Evolutionary conservation across 1,139 yeast genomes (phyloP).

Genomic region (Geotrichum histeridarum): DNA sequence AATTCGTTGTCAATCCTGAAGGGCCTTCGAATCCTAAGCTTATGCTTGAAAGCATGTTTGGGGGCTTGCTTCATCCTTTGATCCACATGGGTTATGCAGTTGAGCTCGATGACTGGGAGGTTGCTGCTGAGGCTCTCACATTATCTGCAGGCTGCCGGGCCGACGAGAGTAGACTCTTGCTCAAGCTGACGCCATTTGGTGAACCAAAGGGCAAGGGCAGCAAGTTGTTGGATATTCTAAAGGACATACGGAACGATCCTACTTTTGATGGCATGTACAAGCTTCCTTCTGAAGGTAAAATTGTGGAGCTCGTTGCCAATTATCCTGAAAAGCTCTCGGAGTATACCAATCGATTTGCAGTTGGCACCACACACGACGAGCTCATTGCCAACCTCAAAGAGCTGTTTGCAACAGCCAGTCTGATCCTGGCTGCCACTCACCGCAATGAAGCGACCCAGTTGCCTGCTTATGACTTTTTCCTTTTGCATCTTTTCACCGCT

Average conservation of each 20-base stretch:
- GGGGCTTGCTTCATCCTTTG: slow-evolving; percentile 34
- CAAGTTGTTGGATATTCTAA: neutral
- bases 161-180: slow-evolving; percentile 1
- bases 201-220: slow-evolving; percentile 12
- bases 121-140: slow-evolving; percentile 35
- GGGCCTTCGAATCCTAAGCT: slow-evolving; percentile 9
- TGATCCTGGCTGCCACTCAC: slow-evolving; percentile 28
- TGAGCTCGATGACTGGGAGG: slow-evolving; percentile 31
- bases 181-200: slow-evolving; percentile 1
- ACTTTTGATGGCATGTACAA: slow-evolving; percentile 21
- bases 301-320: neutral
- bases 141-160: slow-evolving; percentile 20
- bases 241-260: slow-evolving; percentile 23
- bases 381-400: slow-evolving; percentile 17
- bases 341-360: slow-evolving; percentile 1
- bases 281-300: neutral
- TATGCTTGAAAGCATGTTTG: slow-evolving; percentile 26
- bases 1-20: slow-evolving; percentile 19
- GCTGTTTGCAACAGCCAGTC: slow-evolving; percentile 26
- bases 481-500: slow-evolving; percentile 33
- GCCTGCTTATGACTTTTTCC: slow-evolving; percentile 30
- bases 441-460: slow-evolving; percentile 20
- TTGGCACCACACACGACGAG: slow-evolving; percentile 7
- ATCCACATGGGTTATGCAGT: slow-evolving; percentile 37
- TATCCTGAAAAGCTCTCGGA: neutral